phyloP scores from a whole-genome alignment of 495 filamentous ascomycete genomes.

The Neurospora tetraspora region DNA sequence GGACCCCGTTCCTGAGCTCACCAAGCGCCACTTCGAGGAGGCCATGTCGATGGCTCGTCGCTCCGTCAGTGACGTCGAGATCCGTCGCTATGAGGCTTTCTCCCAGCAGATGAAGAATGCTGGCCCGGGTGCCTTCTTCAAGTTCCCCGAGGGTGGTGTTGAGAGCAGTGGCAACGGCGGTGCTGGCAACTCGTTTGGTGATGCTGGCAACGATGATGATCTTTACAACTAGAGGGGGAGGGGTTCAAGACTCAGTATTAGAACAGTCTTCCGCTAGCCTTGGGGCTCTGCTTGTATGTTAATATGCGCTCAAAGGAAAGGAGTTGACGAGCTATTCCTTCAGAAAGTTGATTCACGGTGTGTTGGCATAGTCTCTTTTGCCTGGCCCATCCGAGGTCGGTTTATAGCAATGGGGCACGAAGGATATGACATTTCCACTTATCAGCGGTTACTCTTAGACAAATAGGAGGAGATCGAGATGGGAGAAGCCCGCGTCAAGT shows the following conservation, averaged over 20 bases:
- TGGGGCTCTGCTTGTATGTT: background rate
- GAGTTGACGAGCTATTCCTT: background rate
- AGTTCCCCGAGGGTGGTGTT: slow-evolving; percentile 73
- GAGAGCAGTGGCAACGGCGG: slow-evolving; percentile 38
- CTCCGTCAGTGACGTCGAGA: slow-evolving; percentile 93
- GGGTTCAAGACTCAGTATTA: background rate
- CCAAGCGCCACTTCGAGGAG: slow-evolving; percentile 95
- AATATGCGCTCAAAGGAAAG: background rate
- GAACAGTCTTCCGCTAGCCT: background rate
- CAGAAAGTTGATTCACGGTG: background rate
- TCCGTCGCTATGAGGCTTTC: slow-evolving; percentile 95
- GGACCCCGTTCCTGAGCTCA: slow-evolving; percentile 94
- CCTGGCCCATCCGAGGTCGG: background rate
- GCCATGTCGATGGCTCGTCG: slow-evolving; percentile 88
- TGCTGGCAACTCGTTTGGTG: slow-evolving; percentile 58
- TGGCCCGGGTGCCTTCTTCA: slow-evolving; percentile 90
- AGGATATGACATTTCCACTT: background rate
- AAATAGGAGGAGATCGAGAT: background rate
- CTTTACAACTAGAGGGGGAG: slow-evolving; percentile 50
- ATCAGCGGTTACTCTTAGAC: background rate
- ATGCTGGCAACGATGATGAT: slow-evolving; percentile 80
- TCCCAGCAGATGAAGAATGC: slow-evolving; percentile 98
- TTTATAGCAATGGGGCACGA: background rate
- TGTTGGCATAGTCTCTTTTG: background rate
- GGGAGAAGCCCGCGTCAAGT: background rate